Evolutionary conservation across 106 monocot species (phyloP).

Genomic region (Platanthera zijinensis): DNA sequence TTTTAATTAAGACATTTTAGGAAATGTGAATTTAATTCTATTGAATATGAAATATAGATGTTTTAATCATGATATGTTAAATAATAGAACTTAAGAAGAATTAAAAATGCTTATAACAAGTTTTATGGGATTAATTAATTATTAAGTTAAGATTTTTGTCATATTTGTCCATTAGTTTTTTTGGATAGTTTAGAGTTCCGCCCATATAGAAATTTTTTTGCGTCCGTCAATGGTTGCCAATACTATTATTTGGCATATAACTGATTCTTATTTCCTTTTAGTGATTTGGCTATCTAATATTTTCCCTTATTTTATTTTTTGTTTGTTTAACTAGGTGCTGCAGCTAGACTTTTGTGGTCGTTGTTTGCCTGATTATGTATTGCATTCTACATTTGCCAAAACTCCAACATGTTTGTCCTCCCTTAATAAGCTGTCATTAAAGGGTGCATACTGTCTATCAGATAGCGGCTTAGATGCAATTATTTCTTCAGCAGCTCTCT

Average conservation of each 20-base stretch:
- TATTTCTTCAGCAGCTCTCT: slow-evolving; percentile 48
- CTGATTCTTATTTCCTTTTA: background rate
- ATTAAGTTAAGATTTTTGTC: too few relatives aligned
- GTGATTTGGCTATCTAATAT: background rate
- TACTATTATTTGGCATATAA: background rate
- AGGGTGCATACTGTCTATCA: slow-evolving; percentile 67
- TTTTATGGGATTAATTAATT: too few relatives aligned
- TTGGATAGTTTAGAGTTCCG: background rate
- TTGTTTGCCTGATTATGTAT: slow-evolving; percentile 66
- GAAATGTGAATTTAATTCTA: too few relatives aligned
- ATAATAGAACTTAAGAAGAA: too few relatives aligned
- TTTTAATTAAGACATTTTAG: too few relatives aligned
- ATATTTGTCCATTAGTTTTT: background rate
- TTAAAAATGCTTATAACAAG: too few relatives aligned
- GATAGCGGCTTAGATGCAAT: slow-evolving; percentile 63
- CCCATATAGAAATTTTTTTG: too few relatives aligned
- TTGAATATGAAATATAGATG: too few relatives aligned
- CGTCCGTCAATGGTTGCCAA: background rate
- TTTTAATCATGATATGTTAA: too few relatives aligned
- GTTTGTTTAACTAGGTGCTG: slow-evolving; percentile 34
- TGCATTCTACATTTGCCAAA: slow-evolving; percentile 40
- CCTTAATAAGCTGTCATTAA: slow-evolving; percentile 52
- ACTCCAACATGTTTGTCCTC: slow-evolving; percentile 39
- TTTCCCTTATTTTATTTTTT: background rate
- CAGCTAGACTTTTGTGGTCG: slow-evolving; percentile 66